A percentile compares a stretch with the other conserved stretches of the same genome.
These are phyloP conservation scores for Podospora conica DNA, from an alignment of 495 filamentous ascomycete genomes.

Conservation along the genomic window DNA sequence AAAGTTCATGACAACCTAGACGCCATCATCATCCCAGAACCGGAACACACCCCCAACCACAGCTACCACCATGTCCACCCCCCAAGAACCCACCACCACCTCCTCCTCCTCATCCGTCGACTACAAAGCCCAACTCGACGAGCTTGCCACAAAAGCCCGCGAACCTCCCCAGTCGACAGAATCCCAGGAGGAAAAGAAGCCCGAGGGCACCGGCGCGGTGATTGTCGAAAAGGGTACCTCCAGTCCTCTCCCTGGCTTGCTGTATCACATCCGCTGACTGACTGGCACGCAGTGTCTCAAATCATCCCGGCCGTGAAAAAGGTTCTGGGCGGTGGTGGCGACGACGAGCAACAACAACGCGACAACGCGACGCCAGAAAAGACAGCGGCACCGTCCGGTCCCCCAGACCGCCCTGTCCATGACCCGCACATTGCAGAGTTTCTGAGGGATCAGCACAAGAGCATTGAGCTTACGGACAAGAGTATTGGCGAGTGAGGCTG, in stretches of 20 bases:
- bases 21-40: not conserved
- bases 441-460: slow-evolving; percentile 32
- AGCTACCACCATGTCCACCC: not conserved
- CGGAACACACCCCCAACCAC: not conserved
- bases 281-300: slow-evolving; percentile 14
- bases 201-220: not conserved
- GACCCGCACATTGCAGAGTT: slow-evolving; percentile 34
- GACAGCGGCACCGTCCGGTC: slow-evolving; percentile 10
- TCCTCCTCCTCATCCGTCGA: not conserved
- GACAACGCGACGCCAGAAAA: not conserved
- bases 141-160: slow-evolving; percentile 6
- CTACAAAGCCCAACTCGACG: slow-evolving; percentile 28
- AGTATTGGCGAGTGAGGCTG: not conserved
- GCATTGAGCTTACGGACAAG: slow-evolving; percentile 16
- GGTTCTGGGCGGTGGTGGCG: slow-evolving; percentile 13
- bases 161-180: not conserved
- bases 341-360: slow-evolving; percentile 2
- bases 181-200: not conserved
- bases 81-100: not conserved
- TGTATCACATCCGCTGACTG: not conserved
- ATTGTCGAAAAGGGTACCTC: slow-evolving; percentile 27
- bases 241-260: not conserved
- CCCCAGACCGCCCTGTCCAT: slow-evolving; percentile 27
- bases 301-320: slow-evolving; percentile 23
- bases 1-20: too few species aligned